These are phyloP conservation scores for Drechmeria coniospora DNA, from an alignment of 2,329 filamentous ascomycete species.

Conservation along the genomic window DNA sequence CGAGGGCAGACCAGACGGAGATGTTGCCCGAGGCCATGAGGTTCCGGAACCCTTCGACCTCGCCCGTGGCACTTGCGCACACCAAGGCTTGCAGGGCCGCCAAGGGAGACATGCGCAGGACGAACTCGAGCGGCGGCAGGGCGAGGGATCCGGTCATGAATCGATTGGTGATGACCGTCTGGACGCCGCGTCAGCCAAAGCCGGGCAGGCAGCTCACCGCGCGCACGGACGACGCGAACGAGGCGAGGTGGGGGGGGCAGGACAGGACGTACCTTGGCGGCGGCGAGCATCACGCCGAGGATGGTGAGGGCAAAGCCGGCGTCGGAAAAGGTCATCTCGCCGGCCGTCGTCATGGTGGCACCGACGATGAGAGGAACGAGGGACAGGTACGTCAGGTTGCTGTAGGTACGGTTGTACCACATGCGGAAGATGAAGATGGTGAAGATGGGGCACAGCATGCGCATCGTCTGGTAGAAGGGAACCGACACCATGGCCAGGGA, in stretches of 20 bases:
- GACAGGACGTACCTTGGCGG: conserved; percentile 31
- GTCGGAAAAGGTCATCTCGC: conserved; percentile 47
- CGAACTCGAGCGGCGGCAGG: conserved; percentile 42
- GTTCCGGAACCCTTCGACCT: conserved; percentile 27
- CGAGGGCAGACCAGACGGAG: conserved; percentile 19
- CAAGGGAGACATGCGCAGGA: conserved; percentile 47
- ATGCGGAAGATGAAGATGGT: conserved; percentile 45
- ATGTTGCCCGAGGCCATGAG: conserved; percentile 20
- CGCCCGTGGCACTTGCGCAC: conserved; percentile 36
- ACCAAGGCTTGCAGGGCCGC: conserved; percentile 39
- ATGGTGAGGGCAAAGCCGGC: conserved; percentile 40
- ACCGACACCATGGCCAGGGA: conserved; percentile 47
- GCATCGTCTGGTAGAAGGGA: conserved; percentile 51
- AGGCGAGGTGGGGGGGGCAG: no score
- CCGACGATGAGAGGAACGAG: conserved; percentile 45
- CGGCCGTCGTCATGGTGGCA: conserved; percentile 42
- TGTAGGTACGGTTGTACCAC: conserved; percentile 38
- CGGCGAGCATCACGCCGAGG: conserved; percentile 36
- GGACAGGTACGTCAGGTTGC: conserved; percentile 40
- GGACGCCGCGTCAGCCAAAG: conserved; percentile 6
- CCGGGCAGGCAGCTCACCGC: not conserved
- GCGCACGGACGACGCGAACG: no score
- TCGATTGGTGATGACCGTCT: conserved; percentile 47
- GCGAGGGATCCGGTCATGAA: conserved; percentile 46
- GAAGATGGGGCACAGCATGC: conserved; percentile 45